Base-by-base conservation (phyloP, 805 yeast species). In the Hanseniaspora osmophila region DNA sequence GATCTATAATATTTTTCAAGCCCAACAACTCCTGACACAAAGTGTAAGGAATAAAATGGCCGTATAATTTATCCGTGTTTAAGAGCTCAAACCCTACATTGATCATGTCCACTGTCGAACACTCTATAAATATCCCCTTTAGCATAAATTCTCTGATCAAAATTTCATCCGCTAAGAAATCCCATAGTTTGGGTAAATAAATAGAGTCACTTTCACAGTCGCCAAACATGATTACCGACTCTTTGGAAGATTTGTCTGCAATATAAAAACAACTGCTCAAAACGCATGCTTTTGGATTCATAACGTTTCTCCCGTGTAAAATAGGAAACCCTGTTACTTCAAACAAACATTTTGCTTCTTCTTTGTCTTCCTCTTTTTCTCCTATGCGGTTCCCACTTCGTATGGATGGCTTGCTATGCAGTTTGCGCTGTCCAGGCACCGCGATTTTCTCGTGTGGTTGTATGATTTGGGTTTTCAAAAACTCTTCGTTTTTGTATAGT, bases 11-110 rank as follows among this genome's bases (percentile, higher is more conserved):
- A 59, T 32, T 0, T 35, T 33, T 35, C 13, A 71, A 52, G 2
- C 29, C 46, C 3, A 49, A 45, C 13, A 88, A 63, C 54, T 85
- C 95, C 6, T 63, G 55, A 11, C 83, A 68, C 29, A 87, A 60
- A 51, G 72, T 71, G 2, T 59, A 53, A 3, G 96, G 94, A 11
- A 82, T 78, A 61, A 87, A 57, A 62, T 87, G 96, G 2, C 96
- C 96, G 58, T 76, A 87, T 22, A 85, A 55, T 2, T 74, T 70
- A 6, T 69, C 68, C 10, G 65, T 60, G 1, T 37, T 15, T 15
- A 30, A 22, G 2, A 19, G 22, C 18, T 38, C 30, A 37, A 17
- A 10, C 6, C 39, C 39, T 2, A 19, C 16, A 15, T 67, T 64
- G 0, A 72, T 68, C 10, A 65, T 62, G 49, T 68, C 67, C 2